A percentile compares a stretch with the other conserved stretches of the same genome.
These are phyloP conservation scores for Pseudophaeomoniella oleicola DNA, from an alignment of 2,329 filamentous ascomycete genomes.

Conservation along the genomic window DNA sequence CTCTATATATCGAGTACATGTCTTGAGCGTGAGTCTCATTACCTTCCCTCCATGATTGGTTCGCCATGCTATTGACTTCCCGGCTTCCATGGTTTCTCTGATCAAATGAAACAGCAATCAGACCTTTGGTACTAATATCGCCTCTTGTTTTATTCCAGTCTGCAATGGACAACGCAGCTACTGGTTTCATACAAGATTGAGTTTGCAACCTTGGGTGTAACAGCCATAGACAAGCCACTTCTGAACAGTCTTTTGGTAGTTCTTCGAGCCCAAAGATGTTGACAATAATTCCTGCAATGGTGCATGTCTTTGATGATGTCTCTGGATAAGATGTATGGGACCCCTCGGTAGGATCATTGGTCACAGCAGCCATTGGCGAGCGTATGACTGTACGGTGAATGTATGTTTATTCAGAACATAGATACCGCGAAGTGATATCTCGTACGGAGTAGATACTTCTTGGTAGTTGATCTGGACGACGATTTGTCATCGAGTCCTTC, in stretches of 20 bases:
- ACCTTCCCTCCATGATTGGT: slow-evolving; percentile 64
- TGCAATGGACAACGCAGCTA: slow-evolving; percentile 55
- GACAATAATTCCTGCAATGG: slow-evolving; percentile 64
- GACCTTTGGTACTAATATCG: slow-evolving; percentile 25
- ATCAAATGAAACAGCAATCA: slow-evolving; percentile 78
- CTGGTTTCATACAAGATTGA: slow-evolving; percentile 58
- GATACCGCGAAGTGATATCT: too few relatives aligned
- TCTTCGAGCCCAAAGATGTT: slow-evolving; percentile 72
- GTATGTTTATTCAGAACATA: too few relatives aligned
- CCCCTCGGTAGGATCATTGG: slow-evolving; percentile 15
- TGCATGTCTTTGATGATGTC: slow-evolving; percentile 51
- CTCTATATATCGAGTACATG: slow-evolving; percentile 53
- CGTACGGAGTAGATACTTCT: too few relatives aligned
- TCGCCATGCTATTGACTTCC: slow-evolving; percentile 50
- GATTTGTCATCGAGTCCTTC: too few relatives aligned
- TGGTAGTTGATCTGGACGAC: too few relatives aligned
- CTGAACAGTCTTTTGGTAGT: slow-evolving; percentile 38
- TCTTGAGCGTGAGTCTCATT: slow-evolving; percentile 76
- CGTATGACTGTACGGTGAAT: too few relatives aligned
- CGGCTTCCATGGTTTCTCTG: slow-evolving; percentile 83
- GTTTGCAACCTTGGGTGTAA: slow-evolving; percentile 64
- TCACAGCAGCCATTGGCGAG: neutral
- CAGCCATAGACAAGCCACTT: slow-evolving; percentile 75
- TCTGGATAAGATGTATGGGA: slow-evolving; percentile 15
- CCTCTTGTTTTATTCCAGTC: slow-evolving; percentile 45